These are phyloP conservation scores for Eimeria sp. DNA, from an alignment of 169 alveolate species.

Conservation along the genomic window DNA sequence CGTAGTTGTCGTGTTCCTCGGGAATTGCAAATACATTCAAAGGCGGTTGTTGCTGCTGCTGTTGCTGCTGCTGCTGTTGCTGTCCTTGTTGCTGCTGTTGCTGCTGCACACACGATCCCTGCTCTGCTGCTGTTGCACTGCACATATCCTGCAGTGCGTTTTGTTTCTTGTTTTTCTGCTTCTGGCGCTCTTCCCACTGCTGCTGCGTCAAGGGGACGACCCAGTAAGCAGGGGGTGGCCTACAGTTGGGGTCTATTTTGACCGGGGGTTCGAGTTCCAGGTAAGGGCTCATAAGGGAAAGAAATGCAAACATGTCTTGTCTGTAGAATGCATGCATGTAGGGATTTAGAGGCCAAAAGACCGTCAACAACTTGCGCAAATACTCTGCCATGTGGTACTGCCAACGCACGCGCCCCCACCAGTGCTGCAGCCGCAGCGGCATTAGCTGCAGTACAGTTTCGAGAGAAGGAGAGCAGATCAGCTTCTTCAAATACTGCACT, in stretches of 20 bases:
- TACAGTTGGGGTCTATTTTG: constrained; percentile 48
- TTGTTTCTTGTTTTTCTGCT: not conserved
- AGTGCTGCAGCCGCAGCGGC: constrained; percentile 56
- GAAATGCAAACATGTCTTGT: constrained; percentile 50
- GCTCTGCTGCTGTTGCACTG: not conserved
- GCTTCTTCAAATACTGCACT: not conserved
- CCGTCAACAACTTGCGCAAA: constrained; percentile 50
- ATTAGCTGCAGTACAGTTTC: constrained; percentile 30
- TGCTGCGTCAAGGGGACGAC: constrained; percentile 53
- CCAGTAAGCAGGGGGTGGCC: constrained; percentile 56
- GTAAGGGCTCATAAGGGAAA: constrained; percentile 72
- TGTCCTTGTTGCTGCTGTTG: constrained; percentile 3
- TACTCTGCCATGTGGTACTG: constrained; percentile 75
- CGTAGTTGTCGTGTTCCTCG: constrained; percentile 35
- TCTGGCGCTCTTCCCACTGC: not conserved
- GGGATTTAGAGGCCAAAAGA: constrained; percentile 58
- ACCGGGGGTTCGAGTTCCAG: constrained; percentile 74
- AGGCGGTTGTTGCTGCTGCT: not conserved
- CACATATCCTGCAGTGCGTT: not conserved
- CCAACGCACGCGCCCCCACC: constrained; percentile 77
- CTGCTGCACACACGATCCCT: not conserved
- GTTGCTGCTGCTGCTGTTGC: not conserved
- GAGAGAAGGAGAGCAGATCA: constrained; percentile 24
- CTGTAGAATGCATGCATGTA: constrained; percentile 51
- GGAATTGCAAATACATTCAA: not conserved